A percentile compares a stretch with the other conserved stretches of the same genome.
These are phyloP conservation scores for Annona cherimola DNA, from an alignment of 164 flowering plant genomes.

Conservation along the genomic window DNA sequence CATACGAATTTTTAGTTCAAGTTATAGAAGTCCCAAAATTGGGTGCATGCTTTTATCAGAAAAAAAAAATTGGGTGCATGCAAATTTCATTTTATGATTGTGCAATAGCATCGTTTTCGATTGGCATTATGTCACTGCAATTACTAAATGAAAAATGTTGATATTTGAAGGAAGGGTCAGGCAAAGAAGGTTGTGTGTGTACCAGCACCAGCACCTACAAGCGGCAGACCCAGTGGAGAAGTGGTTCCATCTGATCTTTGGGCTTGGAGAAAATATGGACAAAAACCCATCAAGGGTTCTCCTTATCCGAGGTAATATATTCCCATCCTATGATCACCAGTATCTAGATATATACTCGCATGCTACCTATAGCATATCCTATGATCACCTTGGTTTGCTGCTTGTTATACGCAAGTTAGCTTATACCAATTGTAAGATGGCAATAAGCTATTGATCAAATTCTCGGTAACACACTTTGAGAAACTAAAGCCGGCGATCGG, in stretches of 20 bases:
- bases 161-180: conserved; percentile 58
- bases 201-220: conserved; percentile 85
- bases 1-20: too few species aligned
- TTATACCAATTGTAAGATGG: too few species aligned
- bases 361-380: background rate
- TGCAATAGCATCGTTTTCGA: background rate
- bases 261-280: conserved; percentile 99
- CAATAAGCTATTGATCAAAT: too few species aligned
- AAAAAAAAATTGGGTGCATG: too few species aligned
- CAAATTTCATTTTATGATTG: background rate
- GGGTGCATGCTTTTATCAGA: too few species aligned
- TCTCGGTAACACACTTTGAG: too few species aligned
- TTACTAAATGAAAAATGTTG: background rate
- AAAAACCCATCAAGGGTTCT: conserved; percentile 97
- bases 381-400: background rate
- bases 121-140: background rate
- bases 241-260: conserved; percentile 91
- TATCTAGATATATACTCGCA: background rate
- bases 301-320: conserved; percentile 81
- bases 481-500: too few species aligned
- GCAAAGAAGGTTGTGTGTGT: conserved; percentile 90
- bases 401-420: too few species aligned
- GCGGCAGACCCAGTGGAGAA: conserved; percentile 66
- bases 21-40: too few species aligned
- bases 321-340: background rate